Conservation (phyloP, 768 basidiomycete genomes). For the Leccinellum luteum region DNA sequence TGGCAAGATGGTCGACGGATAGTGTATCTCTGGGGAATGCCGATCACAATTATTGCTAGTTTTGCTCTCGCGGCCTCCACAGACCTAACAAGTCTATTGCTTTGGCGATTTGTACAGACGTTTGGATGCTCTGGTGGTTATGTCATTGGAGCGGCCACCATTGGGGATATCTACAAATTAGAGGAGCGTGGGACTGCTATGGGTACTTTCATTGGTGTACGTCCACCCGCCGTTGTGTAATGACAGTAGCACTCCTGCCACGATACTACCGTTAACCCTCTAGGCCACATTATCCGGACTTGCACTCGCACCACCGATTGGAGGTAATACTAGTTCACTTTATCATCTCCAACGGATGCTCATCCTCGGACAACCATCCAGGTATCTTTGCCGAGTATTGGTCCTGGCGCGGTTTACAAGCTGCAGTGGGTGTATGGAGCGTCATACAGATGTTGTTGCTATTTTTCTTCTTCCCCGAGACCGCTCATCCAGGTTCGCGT, state of each 20-base stretch:
- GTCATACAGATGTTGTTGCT: conserved; percentile 41
- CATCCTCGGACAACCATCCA: conserved; percentile 14
- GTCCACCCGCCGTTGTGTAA: conserved; percentile 3
- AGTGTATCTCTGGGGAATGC: conserved; percentile 58
- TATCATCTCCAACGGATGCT: not conserved
- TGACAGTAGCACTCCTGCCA: not conserved
- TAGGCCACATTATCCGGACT: conserved; percentile 55
- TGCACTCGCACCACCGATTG: conserved; percentile 56
- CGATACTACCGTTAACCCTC: not conserved
- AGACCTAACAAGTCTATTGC: conserved; percentile 45
- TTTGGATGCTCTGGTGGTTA: conserved; percentile 57
- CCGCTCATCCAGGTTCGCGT: conserved; percentile 56
- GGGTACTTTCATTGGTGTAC: conserved; percentile 55
- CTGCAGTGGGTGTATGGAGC: conserved; percentile 40
- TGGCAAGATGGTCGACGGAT: conserved; percentile 61
- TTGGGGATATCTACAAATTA: conserved; percentile 63
- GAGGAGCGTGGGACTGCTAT: conserved; percentile 62
- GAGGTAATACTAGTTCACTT: conserved; percentile 39
- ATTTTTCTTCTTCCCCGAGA: conserved; percentile 57
- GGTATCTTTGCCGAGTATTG: conserved; percentile 54
- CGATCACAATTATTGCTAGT: conserved; percentile 57
- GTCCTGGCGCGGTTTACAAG: conserved; percentile 67
- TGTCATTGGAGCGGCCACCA: conserved; percentile 56
- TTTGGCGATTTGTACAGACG: conserved; percentile 64
- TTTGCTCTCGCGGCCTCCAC: conserved; percentile 53